Percentiles rank a stretch among this genome's conserved stretches.
phyloP scores from a whole-genome alignment of 352 stramenopile species.

The Pythium phragmiticola region DNA sequence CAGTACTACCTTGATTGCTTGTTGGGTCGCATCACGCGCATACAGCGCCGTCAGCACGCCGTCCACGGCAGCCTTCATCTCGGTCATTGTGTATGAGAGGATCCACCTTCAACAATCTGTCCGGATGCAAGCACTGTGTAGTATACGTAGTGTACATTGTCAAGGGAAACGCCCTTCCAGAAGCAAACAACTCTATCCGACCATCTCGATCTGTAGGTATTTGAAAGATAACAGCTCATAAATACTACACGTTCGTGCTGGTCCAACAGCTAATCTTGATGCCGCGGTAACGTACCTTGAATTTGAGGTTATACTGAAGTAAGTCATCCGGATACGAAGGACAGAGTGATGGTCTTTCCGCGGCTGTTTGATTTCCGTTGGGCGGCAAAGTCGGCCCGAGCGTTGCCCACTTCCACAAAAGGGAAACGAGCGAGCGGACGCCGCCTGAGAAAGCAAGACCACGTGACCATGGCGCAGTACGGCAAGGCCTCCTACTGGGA shows the following conservation, averaged over 20 bases:
- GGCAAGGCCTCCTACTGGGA: constrained; percentile 94
- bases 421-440: constrained; percentile 5
- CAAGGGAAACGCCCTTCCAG: constrained; percentile 19
- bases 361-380: constrained; percentile 14
- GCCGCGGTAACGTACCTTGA: neutral
- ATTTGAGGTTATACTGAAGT: constrained; percentile 15
- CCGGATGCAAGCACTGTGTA: constrained; percentile 10
- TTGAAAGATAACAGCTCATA: neutral
- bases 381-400: neutral
- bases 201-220: neutral
- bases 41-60: constrained; percentile 59
- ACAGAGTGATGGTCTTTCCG: constrained; percentile 22
- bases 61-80: constrained; percentile 28
- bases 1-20: constrained; percentile 51
- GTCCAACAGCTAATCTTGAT: neutral
- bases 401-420: constrained; percentile 11
- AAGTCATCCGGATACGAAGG: constrained; percentile 7
- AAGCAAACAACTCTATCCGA: constrained; percentile 8
- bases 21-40: constrained; percentile 31
- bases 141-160: constrained; percentile 9
- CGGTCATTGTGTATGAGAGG: neutral
- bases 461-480: constrained; percentile 82
- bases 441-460: neutral
- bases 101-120: neutral
- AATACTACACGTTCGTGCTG: constrained; percentile 1